Evolutionary conservation across 495 filamentous ascomycete species (phyloP), one percentile per base, ranked within the genome.

Genomic region (Penicillium atrosanguineum): DNA sequence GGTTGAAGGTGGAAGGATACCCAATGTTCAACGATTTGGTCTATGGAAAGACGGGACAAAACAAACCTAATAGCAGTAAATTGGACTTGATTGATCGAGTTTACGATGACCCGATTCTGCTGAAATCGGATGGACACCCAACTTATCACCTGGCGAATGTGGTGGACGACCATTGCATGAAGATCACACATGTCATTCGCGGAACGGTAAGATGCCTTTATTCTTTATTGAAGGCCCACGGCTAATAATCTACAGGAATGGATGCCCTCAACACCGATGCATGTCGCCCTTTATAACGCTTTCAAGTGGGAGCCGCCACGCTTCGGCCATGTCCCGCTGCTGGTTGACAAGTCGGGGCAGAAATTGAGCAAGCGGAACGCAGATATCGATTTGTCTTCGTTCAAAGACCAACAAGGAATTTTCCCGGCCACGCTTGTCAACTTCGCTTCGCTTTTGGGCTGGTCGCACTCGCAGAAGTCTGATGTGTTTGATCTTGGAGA

Each of bases 71-170:
- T 37, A 77, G 68, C 44, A 62, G 53, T 39, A 75, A 73, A 37
- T 55, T 69, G 62, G 62, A 77, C 55, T 57, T 71, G 12, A 75
- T 73, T 46, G 73, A 80, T 31, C 62, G 70, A 6, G 71, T 79
- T 3, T 87, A 80, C 48, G 87, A 89, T 50, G 89, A 91, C 65
- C 91, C 89, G 8, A 85, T 98, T 56, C 74, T 98, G 41, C 67
- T 96, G 25, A 98, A 97, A 69, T 85, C 84, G 7, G 94, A 98
- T 62, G 91, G 91, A 0, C 84, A 86, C 47, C 94, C 94, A 1
- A 97, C 94, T 8, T 98, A 98, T 63, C 94, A 97, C 67, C 84
- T 98, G 48, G 94, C 94, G 4, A 97, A 97, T 69, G 92, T 98
- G 21, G 86, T 98, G 19, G 94, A 98, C 67, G 94, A 98, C 67